A percentile compares a stretch with the other conserved stretches of the same genome.
Evolutionary conservation across 257 asterid genomes (phyloP).

Genomic region (Ocimum tenuiflorum): DNA sequence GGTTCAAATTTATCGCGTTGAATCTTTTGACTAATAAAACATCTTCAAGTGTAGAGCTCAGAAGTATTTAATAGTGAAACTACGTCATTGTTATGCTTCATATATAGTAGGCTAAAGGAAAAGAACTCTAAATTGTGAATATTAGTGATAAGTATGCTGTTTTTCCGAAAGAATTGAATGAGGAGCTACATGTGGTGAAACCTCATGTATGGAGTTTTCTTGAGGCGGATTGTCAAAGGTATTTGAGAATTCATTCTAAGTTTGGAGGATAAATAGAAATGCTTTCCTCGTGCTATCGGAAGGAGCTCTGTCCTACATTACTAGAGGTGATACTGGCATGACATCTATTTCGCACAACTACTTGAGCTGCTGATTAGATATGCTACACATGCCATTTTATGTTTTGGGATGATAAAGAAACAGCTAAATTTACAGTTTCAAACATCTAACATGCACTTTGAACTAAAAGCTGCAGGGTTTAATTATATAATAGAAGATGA

Average conservation of each 20-base stretch:
- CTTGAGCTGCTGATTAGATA: slow-evolving; percentile 2
- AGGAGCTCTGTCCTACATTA: not conserved
- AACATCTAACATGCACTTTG: not conserved
- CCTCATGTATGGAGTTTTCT: no score
- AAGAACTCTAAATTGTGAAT: not conserved
- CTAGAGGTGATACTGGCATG: not conserved
- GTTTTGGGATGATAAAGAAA: not conserved
- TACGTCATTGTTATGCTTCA: no score
- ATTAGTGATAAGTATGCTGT: no score
- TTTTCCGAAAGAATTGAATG: no score
- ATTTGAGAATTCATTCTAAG: not conserved
- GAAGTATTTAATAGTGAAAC: not conserved
- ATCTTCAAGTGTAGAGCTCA: not conserved
- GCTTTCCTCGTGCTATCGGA: not conserved
- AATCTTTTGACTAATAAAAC: not conserved
- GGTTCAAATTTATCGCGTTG: not conserved
- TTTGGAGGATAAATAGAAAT: not conserved
- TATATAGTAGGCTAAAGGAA: not conserved
- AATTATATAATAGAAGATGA: not conserved
- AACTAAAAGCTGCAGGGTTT: not conserved
- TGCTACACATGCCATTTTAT: not conserved
- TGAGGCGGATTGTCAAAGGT: not conserved
- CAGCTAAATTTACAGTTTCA: slow-evolving; percentile 1
- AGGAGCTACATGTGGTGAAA: not conserved
- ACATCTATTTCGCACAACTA: not conserved